Percentiles rank a stretch among this genome's conserved stretches.
Conservation (phyloP, 78 protist genomes). For the Cavenderia fasciculata region DNA sequence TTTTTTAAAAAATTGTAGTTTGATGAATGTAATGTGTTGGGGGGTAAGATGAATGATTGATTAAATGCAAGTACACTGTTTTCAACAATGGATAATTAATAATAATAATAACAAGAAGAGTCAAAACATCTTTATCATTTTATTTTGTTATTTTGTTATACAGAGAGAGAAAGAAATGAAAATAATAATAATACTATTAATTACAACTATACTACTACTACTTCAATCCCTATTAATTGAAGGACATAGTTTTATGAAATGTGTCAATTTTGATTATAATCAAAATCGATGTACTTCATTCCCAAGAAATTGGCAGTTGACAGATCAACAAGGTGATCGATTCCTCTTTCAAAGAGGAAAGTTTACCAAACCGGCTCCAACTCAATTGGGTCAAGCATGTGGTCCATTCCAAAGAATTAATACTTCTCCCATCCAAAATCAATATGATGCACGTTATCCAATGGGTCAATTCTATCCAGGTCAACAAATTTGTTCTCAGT, state of each 20-base stretch:
- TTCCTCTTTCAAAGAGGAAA: slow-evolving; percentile 55
- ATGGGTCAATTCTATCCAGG: slow-evolving; percentile 52
- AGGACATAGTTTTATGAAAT: slow-evolving; percentile 58
- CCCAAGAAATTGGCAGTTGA: slow-evolving; percentile 48
- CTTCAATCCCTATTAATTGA: too few species aligned
- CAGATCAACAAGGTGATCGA: slow-evolving; percentile 48
- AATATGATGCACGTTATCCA: slow-evolving; percentile 28
- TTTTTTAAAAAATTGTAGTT: too few species aligned
- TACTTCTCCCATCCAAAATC: background rate
- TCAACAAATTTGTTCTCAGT: slow-evolving; percentile 52
- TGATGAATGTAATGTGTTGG: too few species aligned
- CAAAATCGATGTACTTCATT: slow-evolving; percentile 17
- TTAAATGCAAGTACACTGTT: too few species aligned
- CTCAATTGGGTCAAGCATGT: slow-evolving; percentile 48
- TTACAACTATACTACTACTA: too few species aligned
- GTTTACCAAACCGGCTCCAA: slow-evolving; percentile 57
- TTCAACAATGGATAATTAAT: too few species aligned
- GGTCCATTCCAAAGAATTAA: slow-evolving; percentile 67
- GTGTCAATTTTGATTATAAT: slow-evolving; percentile 54
- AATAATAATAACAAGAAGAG: background rate
- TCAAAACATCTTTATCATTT: background rate
- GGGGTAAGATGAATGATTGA: too few species aligned
- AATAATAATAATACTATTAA: too few species aligned
- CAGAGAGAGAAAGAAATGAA: background rate
- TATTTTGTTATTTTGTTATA: background rate